Base-by-base conservation (phyloP, 768 basidiomycete species). In the Boletus pseudopeckii region DNA sequence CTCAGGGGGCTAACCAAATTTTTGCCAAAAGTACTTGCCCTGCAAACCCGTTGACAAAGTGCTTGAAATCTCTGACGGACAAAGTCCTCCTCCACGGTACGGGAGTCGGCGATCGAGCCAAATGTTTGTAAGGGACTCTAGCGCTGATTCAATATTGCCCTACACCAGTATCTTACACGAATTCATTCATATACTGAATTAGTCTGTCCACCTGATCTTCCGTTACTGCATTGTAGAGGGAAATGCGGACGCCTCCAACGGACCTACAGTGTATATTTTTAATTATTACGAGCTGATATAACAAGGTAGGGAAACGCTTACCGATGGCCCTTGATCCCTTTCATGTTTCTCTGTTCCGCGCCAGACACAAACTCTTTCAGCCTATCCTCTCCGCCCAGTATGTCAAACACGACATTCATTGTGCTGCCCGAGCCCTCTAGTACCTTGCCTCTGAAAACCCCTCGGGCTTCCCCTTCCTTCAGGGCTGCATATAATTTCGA, bases 331-430 rank as follows among this genome's bases (percentile, higher is more conserved):
- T 92, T 95, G 52, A 97, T 72, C 33, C 89, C 90, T 62, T 84
- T 86, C 81, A 98, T 85, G 0, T 90, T 91, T 53, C 70, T 75
- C 60, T 75, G 76, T 64, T 92, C 88, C 0, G 95, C 95, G 10
- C 88, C 92, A 18, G 79, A 77, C 59, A 98, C 67, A 69, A 98
- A 98, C 61, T 74, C 71, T 62, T 82, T 81, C 69, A 97, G 77
- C 18, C 77, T 78, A 1, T 79, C 87, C n/a, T 90, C 85, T 0
- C 84, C 88, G 0, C 85, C 88, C 13, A 83, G 58, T 13, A 95
- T 75, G 49, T 83, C 81, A 71, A 98, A 98, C 1, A 92, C 90
- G 15, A 92, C 78, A 68, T 99, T 99, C 96, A 98, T 98, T 84
- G 90, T 89, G 71, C 95, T 98, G 55, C 88, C 80, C 45, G 85